phyloP scores from a whole-genome alignment of 2,329 filamentous ascomycete species.

The Cladosporium sp. region DNA sequence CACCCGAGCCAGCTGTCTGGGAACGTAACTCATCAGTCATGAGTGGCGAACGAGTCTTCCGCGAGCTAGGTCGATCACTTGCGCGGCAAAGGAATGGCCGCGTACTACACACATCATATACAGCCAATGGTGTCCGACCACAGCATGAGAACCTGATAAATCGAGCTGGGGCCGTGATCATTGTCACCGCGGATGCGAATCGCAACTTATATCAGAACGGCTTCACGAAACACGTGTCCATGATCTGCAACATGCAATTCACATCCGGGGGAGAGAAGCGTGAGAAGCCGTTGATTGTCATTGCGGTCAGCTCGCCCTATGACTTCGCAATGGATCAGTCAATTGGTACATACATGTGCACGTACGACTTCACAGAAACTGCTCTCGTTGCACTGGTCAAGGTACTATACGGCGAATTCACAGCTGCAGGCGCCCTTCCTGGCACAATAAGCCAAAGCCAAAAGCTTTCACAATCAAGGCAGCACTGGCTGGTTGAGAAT shows the following conservation, averaged over 20 bases:
- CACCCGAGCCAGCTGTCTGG: constrained; percentile 58
- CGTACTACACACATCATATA: constrained; percentile 91
- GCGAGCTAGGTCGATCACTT: constrained; percentile 84
- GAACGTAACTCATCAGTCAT: constrained; percentile 68
- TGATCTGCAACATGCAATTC: constrained; percentile 84
- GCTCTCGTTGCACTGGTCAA: constrained; percentile 83
- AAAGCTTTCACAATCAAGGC: constrained; percentile 83
- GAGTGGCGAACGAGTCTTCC: constrained; percentile 91
- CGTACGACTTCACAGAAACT: constrained; percentile 93
- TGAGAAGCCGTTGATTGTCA: constrained; percentile 84
- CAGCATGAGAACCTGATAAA: constrained; percentile 93
- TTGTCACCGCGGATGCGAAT: constrained; percentile 91
- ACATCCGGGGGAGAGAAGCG: constrained; percentile 69
- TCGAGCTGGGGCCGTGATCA: constrained; percentile 81
- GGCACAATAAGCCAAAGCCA: constrained; percentile 83
- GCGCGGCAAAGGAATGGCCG: constrained; percentile 83
- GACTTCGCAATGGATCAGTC: constrained; percentile 92
- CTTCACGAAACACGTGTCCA: constrained; percentile 93
- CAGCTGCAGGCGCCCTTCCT: constrained; percentile 58
- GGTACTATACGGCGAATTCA: constrained; percentile 76
- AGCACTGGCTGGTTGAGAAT: constrained; percentile 91
- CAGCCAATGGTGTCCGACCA: constrained; percentile 85
- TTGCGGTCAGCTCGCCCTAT: constrained; percentile 92
- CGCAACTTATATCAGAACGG: constrained; percentile 90
- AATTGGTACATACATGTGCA: constrained; percentile 91